Evolutionary conservation across 495 filamentous ascomycete species (phyloP).

Genomic region (Neurospora sp.): DNA sequence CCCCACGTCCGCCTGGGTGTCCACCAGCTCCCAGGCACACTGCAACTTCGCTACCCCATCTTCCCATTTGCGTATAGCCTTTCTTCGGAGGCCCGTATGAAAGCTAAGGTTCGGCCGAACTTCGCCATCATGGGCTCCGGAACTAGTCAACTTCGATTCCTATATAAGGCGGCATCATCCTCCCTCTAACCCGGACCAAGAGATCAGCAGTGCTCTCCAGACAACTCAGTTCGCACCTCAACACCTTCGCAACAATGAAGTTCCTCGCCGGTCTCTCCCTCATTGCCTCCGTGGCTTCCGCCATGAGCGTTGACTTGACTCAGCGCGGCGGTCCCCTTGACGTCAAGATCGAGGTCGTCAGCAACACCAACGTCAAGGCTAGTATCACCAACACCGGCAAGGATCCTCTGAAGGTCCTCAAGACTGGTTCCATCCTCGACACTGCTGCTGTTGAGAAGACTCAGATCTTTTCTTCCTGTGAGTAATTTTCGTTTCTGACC

Average conservation of each 20-base stretch:
- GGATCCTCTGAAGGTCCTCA: conserved; percentile 46
- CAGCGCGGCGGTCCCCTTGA: conserved; percentile 35
- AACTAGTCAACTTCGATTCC: neutral
- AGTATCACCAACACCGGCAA: conserved; percentile 50
- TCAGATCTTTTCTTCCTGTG: conserved; percentile 42
- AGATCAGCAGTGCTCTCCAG: conserved; percentile 1
- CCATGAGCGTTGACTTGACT: conserved; percentile 33
- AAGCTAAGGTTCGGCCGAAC: neutral
- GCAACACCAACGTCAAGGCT: conserved; percentile 49
- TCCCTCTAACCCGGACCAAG: neutral
- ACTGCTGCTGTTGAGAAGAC: conserved; percentile 51
- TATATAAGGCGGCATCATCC: neutral
- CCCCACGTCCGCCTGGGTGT: neutral
- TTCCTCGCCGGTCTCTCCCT: conserved; percentile 26
- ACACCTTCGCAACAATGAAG: conserved; percentile 22
- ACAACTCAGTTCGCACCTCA: conserved; percentile 1
- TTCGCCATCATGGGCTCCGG: neutral
- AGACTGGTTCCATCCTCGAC: conserved; percentile 53
- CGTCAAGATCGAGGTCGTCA: conserved; percentile 42
- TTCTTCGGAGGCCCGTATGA: neutral
- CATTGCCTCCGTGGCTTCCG: conserved; percentile 35
- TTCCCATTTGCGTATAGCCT: neutral
- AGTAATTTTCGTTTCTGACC: conserved; percentile 6
- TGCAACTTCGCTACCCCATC: neutral
- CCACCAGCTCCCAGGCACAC: neutral